phyloP scores from a whole-genome alignment of 768 basidiomycete species.

The Pulveroboletus sp. region DNA sequence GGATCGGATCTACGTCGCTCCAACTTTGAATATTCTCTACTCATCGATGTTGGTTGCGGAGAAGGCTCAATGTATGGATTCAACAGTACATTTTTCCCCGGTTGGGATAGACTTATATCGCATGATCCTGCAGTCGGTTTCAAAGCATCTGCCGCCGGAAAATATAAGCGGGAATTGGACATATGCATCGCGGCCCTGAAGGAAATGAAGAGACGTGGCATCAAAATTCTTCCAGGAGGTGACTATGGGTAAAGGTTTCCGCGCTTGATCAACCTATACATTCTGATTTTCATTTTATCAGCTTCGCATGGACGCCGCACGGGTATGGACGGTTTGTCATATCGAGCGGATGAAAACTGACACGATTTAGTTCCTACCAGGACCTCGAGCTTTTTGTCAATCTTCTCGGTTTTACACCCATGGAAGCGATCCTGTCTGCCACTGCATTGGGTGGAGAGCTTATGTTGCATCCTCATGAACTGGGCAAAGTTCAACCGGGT shows the following conservation, averaged over 20 bases:
- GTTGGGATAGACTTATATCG: background rate
- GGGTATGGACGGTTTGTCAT: conserved; percentile 13
- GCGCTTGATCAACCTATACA: background rate
- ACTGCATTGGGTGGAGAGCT: conserved; percentile 36
- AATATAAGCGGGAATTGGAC: conserved; percentile 32
- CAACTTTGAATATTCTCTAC: conserved; percentile 31
- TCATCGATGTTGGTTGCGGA: conserved; percentile 25
- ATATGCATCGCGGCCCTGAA: conserved; percentile 32
- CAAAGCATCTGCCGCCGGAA: conserved; percentile 11
- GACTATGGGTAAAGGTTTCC: conserved; percentile 32
- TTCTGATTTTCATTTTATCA: conserved; percentile 4
- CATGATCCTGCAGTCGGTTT: conserved; percentile 16
- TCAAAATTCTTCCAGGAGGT: conserved; percentile 36
- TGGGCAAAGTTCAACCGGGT: conserved; percentile 36
- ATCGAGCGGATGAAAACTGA: background rate
- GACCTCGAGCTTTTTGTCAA: conserved; percentile 38
- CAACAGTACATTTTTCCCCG: background rate
- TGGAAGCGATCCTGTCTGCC: conserved; percentile 37
- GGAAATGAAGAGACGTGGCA: conserved; percentile 36
- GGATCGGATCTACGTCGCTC: conserved; percentile 32
- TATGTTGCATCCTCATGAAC: conserved; percentile 34
- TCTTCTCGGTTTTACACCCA: conserved; percentile 32
- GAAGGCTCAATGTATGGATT: conserved; percentile 21
- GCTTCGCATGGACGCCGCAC: conserved; percentile 32
- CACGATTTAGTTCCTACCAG: conserved; percentile 29